A percentile compares a stretch with the other conserved stretches of the same genome.
phyloP scores from a whole-genome alignment of 2,329 filamentous ascomycete species.

The Pseudogymnoascus sp. region DNA sequence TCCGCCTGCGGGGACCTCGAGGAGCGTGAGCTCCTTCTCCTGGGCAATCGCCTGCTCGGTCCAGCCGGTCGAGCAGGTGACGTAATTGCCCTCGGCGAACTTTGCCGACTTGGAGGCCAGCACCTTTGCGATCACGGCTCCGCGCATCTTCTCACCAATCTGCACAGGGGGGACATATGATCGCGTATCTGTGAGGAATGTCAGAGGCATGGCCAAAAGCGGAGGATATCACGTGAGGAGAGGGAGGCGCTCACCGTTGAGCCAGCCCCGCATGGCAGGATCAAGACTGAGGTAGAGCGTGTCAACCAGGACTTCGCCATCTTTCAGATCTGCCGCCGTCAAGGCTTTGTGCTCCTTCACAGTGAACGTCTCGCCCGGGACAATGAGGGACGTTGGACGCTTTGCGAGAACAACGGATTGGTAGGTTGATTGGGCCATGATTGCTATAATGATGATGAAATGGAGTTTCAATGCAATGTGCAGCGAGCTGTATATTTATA shows the following conservation, averaged over 20 bases:
- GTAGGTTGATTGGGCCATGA: slow-evolving; percentile 19
- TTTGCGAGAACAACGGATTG: slow-evolving; percentile 49
- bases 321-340: slow-evolving; percentile 41
- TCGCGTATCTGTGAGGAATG: slow-evolving; percentile 31
- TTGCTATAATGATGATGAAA: not conserved
- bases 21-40: slow-evolving; percentile 39
- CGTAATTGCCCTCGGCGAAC: slow-evolving; percentile 49
- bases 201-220: slow-evolving; percentile 8
- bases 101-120: slow-evolving; percentile 48
- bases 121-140: slow-evolving; percentile 50
- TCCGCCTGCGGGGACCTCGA: slow-evolving; percentile 34
- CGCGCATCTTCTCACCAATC: slow-evolving; percentile 62
- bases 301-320: slow-evolving; percentile 56
- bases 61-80: slow-evolving; percentile 52
- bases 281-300: slow-evolving; percentile 59
- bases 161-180: slow-evolving; percentile 62
- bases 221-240: not conserved
- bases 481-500: not conserved
- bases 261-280: slow-evolving; percentile 68
- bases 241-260: slow-evolving; percentile 41
- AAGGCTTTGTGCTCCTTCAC: slow-evolving; percentile 41
- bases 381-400: slow-evolving; percentile 50
- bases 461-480: not conserved
- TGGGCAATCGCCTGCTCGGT: slow-evolving; percentile 53
- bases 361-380: slow-evolving; percentile 58